Conservation (phyloP, 2,329 filamentous ascomycete genomes). For the Pseudocercospora vitis region DNA sequence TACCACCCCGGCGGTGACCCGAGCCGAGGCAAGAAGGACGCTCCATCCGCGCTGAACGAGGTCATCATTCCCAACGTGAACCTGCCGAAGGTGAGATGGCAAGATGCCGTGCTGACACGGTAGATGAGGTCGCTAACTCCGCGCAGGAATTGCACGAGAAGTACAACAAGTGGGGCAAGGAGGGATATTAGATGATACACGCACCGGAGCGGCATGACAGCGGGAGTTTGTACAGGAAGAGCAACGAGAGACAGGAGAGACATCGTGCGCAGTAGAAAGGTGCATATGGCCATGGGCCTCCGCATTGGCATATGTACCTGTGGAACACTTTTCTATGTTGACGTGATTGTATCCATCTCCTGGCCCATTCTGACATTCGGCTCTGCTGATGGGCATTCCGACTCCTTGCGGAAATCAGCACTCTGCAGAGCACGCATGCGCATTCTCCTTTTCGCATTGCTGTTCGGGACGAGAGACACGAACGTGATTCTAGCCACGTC, state of each 20-base stretch:
- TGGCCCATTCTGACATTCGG: too few species aligned
- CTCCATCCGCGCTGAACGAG: slow-evolving; percentile 91
- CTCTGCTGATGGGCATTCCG: too few species aligned
- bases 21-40: slow-evolving; percentile 74
- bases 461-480: too few species aligned
- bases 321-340: not conserved
- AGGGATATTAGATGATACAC: slow-evolving; percentile 65
- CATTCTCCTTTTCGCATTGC: too few species aligned
- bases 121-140: slow-evolving; percentile 5
- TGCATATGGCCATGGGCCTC: not conserved
- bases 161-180: slow-evolving; percentile 99
- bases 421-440: too few species aligned
- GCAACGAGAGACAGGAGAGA: not conserved
- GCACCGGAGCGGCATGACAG: not conserved
- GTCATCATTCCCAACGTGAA: slow-evolving; percentile 93
- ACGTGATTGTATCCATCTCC: not conserved
- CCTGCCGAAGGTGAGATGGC: slow-evolving; percentile 72
- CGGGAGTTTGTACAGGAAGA: slow-evolving; percentile 1
- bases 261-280: slow-evolving; percentile 16
- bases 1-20: slow-evolving; percentile 78
- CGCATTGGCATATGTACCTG: slow-evolving; percentile 5
- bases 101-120: not conserved
- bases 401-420: too few species aligned
- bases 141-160: slow-evolving; percentile 82
- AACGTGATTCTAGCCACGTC: too few species aligned